phyloP scores from a whole-genome alignment of 306 rosid genomes.

The Arachis stenosperma region DNA sequence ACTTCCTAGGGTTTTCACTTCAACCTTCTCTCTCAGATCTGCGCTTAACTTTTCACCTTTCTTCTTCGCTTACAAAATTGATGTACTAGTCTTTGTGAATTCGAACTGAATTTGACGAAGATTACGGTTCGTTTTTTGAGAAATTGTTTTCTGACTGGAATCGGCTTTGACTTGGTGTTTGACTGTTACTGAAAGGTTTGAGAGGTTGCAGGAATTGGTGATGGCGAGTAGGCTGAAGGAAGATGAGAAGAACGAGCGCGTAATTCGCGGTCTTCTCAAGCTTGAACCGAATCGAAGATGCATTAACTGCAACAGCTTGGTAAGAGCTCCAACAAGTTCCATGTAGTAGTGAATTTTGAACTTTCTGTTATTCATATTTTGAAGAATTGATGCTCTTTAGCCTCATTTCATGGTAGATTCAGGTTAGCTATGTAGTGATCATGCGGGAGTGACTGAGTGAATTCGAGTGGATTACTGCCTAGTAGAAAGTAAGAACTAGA shows the following conservation, averaged over 20 bases:
- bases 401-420: slow-evolving; percentile 6
- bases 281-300: slow-evolving; percentile 82
- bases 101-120: slow-evolving; percentile 14
- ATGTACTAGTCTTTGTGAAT: slow-evolving; percentile 17
- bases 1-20: slow-evolving; percentile 44
- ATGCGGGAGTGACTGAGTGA: slow-evolving; percentile 12
- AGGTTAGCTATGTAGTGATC: background rate
- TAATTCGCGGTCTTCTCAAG: slow-evolving; percentile 87
- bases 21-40: slow-evolving; percentile 53
- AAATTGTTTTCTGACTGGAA: background rate
- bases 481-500: slow-evolving; percentile 11
- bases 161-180: background rate
- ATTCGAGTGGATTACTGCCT: slow-evolving; percentile 11
- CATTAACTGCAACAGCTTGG: slow-evolving; percentile 90
- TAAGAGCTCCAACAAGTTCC: slow-evolving; percentile 32
- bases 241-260: slow-evolving; percentile 87
- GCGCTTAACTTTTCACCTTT: background rate
- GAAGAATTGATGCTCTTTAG: background rate
- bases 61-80: slow-evolving; percentile 22
- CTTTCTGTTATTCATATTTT: background rate
- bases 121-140: background rate
- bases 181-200: slow-evolving; percentile 23
- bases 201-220: slow-evolving; percentile 35
- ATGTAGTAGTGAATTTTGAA: background rate
- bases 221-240: slow-evolving; percentile 85